Evolutionary conservation across 805 yeast genomes (phyloP), one percentile per base, ranked within the genome.

Genomic region (Lipomyces sp.): DNA sequence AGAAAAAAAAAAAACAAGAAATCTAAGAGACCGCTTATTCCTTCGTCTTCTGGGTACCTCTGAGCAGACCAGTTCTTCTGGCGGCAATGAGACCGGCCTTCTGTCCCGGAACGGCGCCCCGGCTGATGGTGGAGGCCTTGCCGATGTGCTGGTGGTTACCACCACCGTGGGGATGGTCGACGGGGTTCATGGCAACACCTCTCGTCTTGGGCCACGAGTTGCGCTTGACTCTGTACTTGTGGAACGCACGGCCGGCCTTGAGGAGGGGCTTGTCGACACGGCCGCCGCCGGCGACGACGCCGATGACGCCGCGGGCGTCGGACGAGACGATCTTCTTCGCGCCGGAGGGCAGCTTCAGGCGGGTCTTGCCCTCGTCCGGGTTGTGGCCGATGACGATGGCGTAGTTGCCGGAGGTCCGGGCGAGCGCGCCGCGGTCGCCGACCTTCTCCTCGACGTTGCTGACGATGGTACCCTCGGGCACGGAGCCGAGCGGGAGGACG

Each of bases 161-260:
- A 91, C 98, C 98, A 87, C 98, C 98, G 78, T 91, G 98, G 76
- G 98, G 98, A 83, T 91, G 98, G 77, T 91, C 98, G 76, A 91
- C 98, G 77, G 98, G 98, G 82, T 91, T 91, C 98, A 93, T 91
- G 76, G 98, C 98, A 75, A 91, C 98, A 91, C 98, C 98, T 83
- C 98, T 89, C 73, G 98, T 93, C 86, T 88, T 90, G 80, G 98
- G 98, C 98, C 98, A 93, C 65, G 96, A 88, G 95, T 93, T 89
- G 82, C 98, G 84, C 95, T 93, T 93, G 71, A 90, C 95, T 80
- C 78, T 90, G 93, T 85, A 90, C 83, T 91, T 91, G 90, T 91
- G 96, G 96, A 84, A 91, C 65, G 98, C 98, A 82, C 95, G 89
- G 81, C 98, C 98, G 74, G 98, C 98, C 87, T 91, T 91, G 75